phyloP scores from a whole-genome alignment of 441 rosid genomes.

The Rhodomyrtus psidioides region DNA sequence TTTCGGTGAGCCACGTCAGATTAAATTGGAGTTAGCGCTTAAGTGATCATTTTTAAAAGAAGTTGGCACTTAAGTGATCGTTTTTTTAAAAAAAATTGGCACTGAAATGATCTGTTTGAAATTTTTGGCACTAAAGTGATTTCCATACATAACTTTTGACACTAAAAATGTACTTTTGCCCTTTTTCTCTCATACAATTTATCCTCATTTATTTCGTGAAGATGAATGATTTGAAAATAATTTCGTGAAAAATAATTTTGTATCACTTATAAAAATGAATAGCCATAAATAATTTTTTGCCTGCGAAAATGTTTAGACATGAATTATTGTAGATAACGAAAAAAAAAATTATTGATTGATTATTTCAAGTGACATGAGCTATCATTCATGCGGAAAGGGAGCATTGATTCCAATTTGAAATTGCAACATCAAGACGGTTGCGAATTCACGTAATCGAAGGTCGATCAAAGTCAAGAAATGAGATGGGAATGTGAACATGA shows the following conservation, averaged over 20 bases:
- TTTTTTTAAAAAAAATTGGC: too few relatives aligned
- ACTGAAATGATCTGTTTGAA: too few relatives aligned
- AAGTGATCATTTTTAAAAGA: too few relatives aligned
- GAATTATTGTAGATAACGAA: fast-evolving
- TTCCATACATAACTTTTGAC: too few relatives aligned
- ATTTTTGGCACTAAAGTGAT: too few relatives aligned
- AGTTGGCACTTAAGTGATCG: too few relatives aligned
- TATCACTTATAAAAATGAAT: neutral
- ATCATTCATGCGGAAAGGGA: fast-evolving
- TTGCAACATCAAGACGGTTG: neutral
- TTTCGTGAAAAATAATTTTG: too few relatives aligned
- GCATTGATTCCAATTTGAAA: neutral
- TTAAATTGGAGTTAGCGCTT: too few relatives aligned
- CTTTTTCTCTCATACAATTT: neutral
- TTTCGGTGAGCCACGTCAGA: too few relatives aligned
- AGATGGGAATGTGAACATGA: neutral
- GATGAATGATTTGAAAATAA: too few relatives aligned
- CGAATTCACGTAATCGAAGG: neutral
- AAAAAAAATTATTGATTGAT: fast-evolving
- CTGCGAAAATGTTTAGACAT: fast-evolving
- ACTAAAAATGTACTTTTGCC: too few relatives aligned
- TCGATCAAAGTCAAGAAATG: neutral
- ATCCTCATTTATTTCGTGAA: fast-evolving
- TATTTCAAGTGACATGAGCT: too few relatives aligned
- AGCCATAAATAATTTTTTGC: fast-evolving